phyloP scores from a whole-genome alignment of 2,329 filamentous ascomycete species.

The Fusarium sp. region DNA sequence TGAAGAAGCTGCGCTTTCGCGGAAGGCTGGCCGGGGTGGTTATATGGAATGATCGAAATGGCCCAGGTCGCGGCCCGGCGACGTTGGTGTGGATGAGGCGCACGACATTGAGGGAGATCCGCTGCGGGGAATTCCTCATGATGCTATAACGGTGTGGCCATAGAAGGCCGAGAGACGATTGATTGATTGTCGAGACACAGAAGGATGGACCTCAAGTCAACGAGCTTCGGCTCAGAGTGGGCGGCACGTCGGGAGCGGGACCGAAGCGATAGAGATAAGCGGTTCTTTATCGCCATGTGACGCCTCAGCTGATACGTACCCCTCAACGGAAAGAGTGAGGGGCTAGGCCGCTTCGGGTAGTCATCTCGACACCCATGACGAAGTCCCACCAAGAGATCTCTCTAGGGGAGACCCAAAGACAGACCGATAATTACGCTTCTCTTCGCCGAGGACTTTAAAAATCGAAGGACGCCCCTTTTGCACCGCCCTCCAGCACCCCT shows the following conservation, averaged over 20 bases:
- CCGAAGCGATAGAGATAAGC: conserved; percentile 24
- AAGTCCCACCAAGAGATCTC: conserved; percentile 50
- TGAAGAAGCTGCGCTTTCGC: conserved; percentile 75
- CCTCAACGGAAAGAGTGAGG: conserved; percentile 35
- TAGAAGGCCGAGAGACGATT: conserved; percentile 25
- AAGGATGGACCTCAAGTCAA: not conserved
- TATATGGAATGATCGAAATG: conserved; percentile 62
- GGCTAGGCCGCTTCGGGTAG: conserved; percentile 47
- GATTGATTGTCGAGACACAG: conserved; percentile 4
- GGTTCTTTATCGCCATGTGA: conserved; percentile 44
- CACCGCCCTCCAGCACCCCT: conserved; percentile 28
- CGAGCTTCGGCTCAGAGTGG: conserved; percentile 8
- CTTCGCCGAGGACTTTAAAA: conserved; percentile 37
- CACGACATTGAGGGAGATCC: conserved; percentile 52
- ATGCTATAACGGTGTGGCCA: conserved; percentile 41
- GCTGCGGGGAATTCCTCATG: conserved; percentile 54
- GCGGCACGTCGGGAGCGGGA: conserved; percentile 17
- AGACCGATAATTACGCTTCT: conserved; percentile 51
- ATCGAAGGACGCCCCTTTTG: conserved; percentile 39
- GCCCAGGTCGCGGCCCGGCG: conserved; percentile 46
- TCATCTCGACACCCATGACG: conserved; percentile 50
- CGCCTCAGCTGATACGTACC: conserved; percentile 35
- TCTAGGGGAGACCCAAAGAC: conserved; percentile 46
- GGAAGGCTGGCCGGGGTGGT: conserved; percentile 62
- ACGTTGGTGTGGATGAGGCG: conserved; percentile 52